These are phyloP conservation scores for Calonectria pseudoreteaudii DNA, from an alignment of 2,329 filamentous ascomycete species.

Conservation along the genomic window DNA sequence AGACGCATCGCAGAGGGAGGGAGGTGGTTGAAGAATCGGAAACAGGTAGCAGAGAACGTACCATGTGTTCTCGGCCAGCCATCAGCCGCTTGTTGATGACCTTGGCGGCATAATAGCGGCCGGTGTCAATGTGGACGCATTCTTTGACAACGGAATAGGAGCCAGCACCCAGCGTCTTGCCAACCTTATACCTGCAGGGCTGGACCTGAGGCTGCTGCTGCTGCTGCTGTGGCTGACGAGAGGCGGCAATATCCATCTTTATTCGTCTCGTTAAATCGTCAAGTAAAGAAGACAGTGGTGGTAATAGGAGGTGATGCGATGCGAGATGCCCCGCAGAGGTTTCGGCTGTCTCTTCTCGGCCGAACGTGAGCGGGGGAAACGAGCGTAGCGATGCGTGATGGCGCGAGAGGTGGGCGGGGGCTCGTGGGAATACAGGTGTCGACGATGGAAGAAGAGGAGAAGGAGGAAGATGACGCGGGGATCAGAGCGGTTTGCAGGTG, in stretches of 20 bases:
- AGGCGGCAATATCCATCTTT: constrained; percentile 40
- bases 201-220: constrained; percentile 74
- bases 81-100: constrained; percentile 99
- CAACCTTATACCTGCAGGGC: constrained; percentile 97
- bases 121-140: constrained; percentile 98
- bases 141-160: constrained; percentile 99
- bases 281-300: constrained; percentile 24
- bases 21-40: background rate
- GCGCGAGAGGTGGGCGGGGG: background rate
- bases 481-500: background rate
- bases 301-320: constrained; percentile 18
- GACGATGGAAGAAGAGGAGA: background rate
- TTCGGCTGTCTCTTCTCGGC: constrained; percentile 8
- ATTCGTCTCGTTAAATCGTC: constrained; percentile 14
- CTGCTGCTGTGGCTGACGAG: constrained; percentile 43
- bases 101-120: constrained; percentile 97
- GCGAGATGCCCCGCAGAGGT: constrained; percentile 27
- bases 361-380: background rate
- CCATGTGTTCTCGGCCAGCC: constrained; percentile 98
- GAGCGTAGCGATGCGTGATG: background rate
- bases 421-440: background rate
- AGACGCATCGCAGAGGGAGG: background rate
- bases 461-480: constrained; percentile 2
- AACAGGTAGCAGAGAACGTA: constrained; percentile 53
- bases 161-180: constrained; percentile 95